A percentile compares a stretch with the other conserved stretches of the same genome.
phyloP scores from a whole-genome alignment of 2,329 filamentous ascomycete genomes.

The Ciborinia camelliae region DNA sequence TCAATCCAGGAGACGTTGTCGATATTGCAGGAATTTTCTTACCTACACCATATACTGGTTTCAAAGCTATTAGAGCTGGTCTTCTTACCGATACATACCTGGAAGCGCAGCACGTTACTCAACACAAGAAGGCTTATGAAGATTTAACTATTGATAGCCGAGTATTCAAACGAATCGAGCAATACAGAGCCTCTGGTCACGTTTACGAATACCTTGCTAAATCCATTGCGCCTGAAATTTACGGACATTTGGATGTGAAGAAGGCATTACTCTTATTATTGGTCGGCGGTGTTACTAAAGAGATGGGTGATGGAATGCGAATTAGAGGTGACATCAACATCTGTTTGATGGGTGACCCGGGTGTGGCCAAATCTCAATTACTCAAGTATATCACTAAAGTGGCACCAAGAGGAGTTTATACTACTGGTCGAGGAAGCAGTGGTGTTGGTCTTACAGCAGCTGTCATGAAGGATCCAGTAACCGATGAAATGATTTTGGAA shows the following conservation, averaged over 20 bases:
- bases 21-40: slow-evolving; percentile 95
- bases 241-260: slow-evolving; percentile 93
- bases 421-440: slow-evolving; percentile 76
- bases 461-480: slow-evolving; percentile 76
- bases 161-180: slow-evolving; percentile 79
- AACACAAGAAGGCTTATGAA: slow-evolving; percentile 98
- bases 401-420: slow-evolving; percentile 81
- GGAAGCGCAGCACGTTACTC: slow-evolving; percentile 86
- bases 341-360: slow-evolving; percentile 97
- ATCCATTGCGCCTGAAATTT: slow-evolving; percentile 97
- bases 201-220: slow-evolving; percentile 94
- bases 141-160: slow-evolving; percentile 80
- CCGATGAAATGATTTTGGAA: slow-evolving; percentile 74
- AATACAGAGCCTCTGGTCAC: slow-evolving; percentile 79
- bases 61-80: slow-evolving; percentile 93
- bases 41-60: slow-evolving; percentile 97
- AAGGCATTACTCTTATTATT: slow-evolving; percentile 93
- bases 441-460: slow-evolving; percentile 79
- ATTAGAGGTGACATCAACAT: slow-evolving; percentile 99
- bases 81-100: slow-evolving; percentile 96
- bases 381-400: slow-evolving; percentile 99
- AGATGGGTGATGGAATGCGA: slow-evolving; percentile 97
- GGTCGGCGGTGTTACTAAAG: slow-evolving; percentile 93
- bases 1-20: slow-evolving; percentile 91
- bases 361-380: slow-evolving; percentile 98